Percentiles rank a stretch among this genome's conserved stretches.
phyloP scores from a whole-genome alignment of 495 filamentous ascomycete genomes.

The Pyrenula massariospora region DNA sequence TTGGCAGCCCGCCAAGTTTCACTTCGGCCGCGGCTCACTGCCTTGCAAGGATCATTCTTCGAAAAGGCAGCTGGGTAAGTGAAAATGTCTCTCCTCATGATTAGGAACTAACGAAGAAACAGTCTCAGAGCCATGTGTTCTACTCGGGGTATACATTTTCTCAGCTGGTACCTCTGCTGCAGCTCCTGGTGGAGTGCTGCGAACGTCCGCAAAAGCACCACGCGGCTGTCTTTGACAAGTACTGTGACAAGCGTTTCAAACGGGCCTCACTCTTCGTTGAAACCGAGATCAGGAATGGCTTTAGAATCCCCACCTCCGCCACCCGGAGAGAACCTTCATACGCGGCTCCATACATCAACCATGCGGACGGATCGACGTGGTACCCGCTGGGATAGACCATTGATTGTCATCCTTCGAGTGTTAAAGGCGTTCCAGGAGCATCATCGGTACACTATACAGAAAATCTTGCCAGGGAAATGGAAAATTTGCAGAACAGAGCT shows the following conservation, averaged over 20 bases:
- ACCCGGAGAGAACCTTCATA: neutral
- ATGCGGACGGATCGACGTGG: neutral
- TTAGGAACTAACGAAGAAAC: conserved; percentile 3
- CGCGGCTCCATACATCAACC: neutral
- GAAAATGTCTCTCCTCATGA: neutral
- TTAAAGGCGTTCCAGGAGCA: no score
- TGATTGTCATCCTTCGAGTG: no score
- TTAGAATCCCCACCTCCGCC: conserved; percentile 20
- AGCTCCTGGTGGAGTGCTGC: conserved; percentile 75
- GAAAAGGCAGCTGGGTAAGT: conserved; percentile 87
- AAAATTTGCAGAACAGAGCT: no score
- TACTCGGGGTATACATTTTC: conserved; percentile 85
- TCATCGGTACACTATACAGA: no score
- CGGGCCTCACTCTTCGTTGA: conserved; percentile 70
- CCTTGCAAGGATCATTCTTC: conserved; percentile 76
- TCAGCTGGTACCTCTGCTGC: conserved; percentile 68
- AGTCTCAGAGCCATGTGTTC: conserved; percentile 65
- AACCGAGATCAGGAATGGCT: conserved; percentile 52
- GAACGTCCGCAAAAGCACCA: conserved; percentile 73
- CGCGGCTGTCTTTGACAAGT: conserved; percentile 80
- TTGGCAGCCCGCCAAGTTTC: conserved; percentile 81
- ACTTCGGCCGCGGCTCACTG: conserved; percentile 87
- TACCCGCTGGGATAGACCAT: no score
- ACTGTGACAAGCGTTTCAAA: conserved; percentile 72
- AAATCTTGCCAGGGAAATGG: no score